A percentile compares a stretch with the other conserved stretches of the same genome.
Conservation (phyloP, 768 basidiomycete species). For the Suillus luteus region DNA sequence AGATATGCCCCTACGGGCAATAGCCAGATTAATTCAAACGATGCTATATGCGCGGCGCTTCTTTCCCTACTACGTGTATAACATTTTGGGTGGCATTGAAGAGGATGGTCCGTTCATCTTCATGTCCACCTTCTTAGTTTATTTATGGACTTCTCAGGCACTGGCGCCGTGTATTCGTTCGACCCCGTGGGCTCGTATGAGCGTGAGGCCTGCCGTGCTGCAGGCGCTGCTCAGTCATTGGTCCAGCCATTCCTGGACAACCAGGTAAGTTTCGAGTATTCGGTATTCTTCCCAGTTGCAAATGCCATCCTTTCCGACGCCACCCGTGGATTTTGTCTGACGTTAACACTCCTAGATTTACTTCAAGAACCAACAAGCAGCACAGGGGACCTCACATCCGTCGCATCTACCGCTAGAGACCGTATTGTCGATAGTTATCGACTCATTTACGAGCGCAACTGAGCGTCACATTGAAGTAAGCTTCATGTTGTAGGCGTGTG, state of each 20-base stretch:
- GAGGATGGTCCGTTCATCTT: slow-evolving; percentile 75
- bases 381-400: slow-evolving; percentile 73
- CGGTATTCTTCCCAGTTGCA: slow-evolving; percentile 20
- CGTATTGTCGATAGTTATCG: slow-evolving; percentile 86
- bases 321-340: slow-evolving; percentile 37
- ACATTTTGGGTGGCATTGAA: slow-evolving; percentile 94
- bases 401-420: slow-evolving; percentile 77
- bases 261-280: slow-evolving; percentile 64
- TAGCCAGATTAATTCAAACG: slow-evolving; percentile 97
- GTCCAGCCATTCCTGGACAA: slow-evolving; percentile 99
- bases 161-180: slow-evolving; percentile 99
- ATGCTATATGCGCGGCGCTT: slow-evolving; percentile 96
- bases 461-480: slow-evolving; percentile 95
- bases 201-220: slow-evolving; percentile 94
- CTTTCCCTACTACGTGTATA: slow-evolving; percentile 98
- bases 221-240: slow-evolving; percentile 91
- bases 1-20: slow-evolving; percentile 94
- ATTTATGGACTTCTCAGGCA: slow-evolving; percentile 50
- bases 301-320: slow-evolving; percentile 41
- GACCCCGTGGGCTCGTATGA: slow-evolving; percentile 99
- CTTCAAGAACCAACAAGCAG: slow-evolving; percentile 91
- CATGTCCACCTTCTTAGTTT: neutral
- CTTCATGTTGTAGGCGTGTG: slow-evolving; percentile 13
- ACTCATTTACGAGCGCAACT: slow-evolving; percentile 96
- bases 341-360: slow-evolving; percentile 67